Evolutionary conservation across 2,329 filamentous ascomycete species (phyloP), one percentile per base, ranked within the genome.

Genomic region (Colletotrichum endophyticum): DNA sequence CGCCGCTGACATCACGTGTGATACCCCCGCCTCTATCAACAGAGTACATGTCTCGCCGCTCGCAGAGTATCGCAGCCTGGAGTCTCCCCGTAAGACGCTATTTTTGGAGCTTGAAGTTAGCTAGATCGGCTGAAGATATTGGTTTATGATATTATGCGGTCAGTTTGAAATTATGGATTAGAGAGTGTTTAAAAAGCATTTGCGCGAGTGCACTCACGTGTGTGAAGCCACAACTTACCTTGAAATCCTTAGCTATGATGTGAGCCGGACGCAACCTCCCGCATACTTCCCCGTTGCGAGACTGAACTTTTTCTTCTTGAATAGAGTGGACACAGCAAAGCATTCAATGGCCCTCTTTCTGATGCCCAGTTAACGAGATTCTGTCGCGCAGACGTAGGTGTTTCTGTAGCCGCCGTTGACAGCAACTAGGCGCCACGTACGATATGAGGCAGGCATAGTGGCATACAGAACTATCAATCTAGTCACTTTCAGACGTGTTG

Each of bases 321-420:
- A 36, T 16, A 36, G 34, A 16, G 8, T 19, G 16, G 36, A 0
- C 0, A 19, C 36, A 1, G 8, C 16, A 9, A 39, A 19, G 0
- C 8, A 0, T 44, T 44, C 19, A 44, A n/a, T 3, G 39, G 39
- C 6, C 2, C 39, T 44, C 39, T 44, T 44, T 44, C 39, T 44
- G 5, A 44, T n/a, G 39, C 8, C 8, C 39, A 44, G n/a, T 44
- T 44, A 3, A 44, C 19, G 0, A 12, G 39, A 44, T 44, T 44
- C 39, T 44, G 11, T 44, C 19, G 19, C 19, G 39, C 5, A 44
- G 39, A 44, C 5, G 39, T 44, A n/a, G 39, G 39, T 44, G 16
- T 1, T 11, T 44, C 1, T 44, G 39, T 44, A 44, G 2, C 19
- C 1, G 39, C 19, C 5, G 19, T 3, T 44, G 39, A 44, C 0